These are phyloP conservation scores for Mortierella sp. DNA, from an alignment of 371 early-diverging fungal species.

Conservation along the genomic window DNA sequence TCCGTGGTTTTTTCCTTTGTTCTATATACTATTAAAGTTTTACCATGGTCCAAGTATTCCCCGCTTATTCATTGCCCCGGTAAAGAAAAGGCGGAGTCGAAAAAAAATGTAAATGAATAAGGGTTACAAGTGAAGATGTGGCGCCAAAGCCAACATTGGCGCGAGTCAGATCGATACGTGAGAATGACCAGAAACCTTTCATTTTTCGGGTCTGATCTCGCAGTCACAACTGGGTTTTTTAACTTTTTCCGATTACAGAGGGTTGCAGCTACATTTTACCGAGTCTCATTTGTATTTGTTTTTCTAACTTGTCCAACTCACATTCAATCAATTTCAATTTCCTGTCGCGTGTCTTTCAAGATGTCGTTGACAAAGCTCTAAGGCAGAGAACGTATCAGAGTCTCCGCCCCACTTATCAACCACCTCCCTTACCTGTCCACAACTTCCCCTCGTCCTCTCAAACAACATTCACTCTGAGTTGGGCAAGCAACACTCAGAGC, in stretches of 20 bases:
- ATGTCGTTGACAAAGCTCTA: conserved; percentile 36
- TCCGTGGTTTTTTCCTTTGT: not conserved
- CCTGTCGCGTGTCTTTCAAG: conserved; percentile 16
- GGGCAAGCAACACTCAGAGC: conserved; percentile 29
- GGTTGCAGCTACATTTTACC: not conserved
- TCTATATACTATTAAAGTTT: not conserved
- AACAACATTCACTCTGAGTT: conserved; percentile 22
- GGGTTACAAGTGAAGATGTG: not conserved
- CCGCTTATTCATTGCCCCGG: not conserved
- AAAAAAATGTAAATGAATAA: not conserved
- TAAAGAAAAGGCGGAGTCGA: not conserved
- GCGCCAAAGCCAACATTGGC: not conserved
- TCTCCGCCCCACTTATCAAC: conserved; percentile 1
- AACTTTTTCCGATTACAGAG: not conserved
- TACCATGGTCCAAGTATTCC: too few relatives aligned
- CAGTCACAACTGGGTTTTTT: too few relatives aligned
- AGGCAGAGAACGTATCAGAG: conserved; percentile 17
- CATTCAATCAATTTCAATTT: conserved; percentile 1
- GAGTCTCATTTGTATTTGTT: not conserved
- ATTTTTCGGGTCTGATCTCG: too few relatives aligned
- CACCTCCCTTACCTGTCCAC: not conserved
- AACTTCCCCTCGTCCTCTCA: not conserved
- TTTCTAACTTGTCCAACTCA: not conserved
- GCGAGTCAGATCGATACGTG: too few relatives aligned
- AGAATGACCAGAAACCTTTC: not conserved